Evolutionary conservation across 345 rosid species (phyloP), one percentile per base, ranked within the genome.

Genomic region (Bruguiera gymnorhiza): DNA sequence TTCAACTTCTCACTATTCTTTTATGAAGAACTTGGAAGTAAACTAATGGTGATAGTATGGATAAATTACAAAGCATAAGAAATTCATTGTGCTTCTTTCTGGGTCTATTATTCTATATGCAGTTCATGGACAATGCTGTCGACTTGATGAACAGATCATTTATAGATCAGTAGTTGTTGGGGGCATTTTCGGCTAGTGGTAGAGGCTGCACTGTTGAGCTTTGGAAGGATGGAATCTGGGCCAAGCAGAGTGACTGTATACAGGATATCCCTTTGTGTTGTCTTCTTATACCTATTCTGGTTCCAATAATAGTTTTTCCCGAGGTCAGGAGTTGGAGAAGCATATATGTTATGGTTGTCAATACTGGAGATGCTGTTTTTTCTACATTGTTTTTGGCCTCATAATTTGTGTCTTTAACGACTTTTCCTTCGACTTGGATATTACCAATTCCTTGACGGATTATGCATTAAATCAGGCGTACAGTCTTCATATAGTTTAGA

Each of bases 81-180:
- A 48, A 24, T 18, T 56, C 24, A 56, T 23, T 21, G 6, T 31
- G 27, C 66, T 43, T 63, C 36, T 31, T 9, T 61, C 26, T 16
- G 23, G 23, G n/a, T 36, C 51, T 72, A 15, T 70, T 74, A 36
- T 61, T 77, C 52, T 53, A 27, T 60, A 19, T 87, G 87, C 89
- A 90, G 97, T 89, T 90, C 78, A 85, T 90, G 98, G 98, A 93
- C 56, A 82, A 87, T 24, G 98, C 96, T 19, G 89, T 89, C 27
- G 76, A 80, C 79, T 86, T 90, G 80, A 93, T 90, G 96, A 82
- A 93, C 80, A 89, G 90, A 82, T 89, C 97, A 3, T 93, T 93
- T 78, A 80, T 85, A 20, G 97, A 89, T 77, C 93, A 93, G 67
- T 81, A 80, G 84, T 57, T 27, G 77, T 31, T 36, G 27, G 53